Evolutionary conservation across 805 yeast species (phyloP).

Genomic region (Starmerella cellae): DNA sequence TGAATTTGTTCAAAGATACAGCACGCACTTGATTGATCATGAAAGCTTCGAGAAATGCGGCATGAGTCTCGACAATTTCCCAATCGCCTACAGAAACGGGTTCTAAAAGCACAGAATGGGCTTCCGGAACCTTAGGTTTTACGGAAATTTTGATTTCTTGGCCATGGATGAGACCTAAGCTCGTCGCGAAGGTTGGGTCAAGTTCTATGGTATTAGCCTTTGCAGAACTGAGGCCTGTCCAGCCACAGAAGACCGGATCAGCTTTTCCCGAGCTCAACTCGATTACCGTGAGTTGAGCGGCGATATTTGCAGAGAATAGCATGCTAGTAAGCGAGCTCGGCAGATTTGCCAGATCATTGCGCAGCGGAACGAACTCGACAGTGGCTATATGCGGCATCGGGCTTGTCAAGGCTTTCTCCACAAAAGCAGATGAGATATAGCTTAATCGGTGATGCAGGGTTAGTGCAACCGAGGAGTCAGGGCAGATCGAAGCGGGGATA

Average conservation of each 20-base stretch:
- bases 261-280: slow-evolving; percentile 29
- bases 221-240: slow-evolving; percentile 46
- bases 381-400: slow-evolving; percentile 25
- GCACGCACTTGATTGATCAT: slow-evolving; percentile 72
- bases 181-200: slow-evolving; percentile 52
- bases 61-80: slow-evolving; percentile 80
- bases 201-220: slow-evolving; percentile 36
- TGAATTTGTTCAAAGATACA: slow-evolving; percentile 42
- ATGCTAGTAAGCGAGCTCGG: slow-evolving; percentile 38
- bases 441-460: background rate
- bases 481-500: no score
- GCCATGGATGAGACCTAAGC: slow-evolving; percentile 36
- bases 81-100: slow-evolving; percentile 72
- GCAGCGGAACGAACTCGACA: slow-evolving; percentile 28
- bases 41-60: slow-evolving; percentile 58
- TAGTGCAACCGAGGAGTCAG: background rate
- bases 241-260: slow-evolving; percentile 38
- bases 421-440: background rate
- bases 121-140: slow-evolving; percentile 38
- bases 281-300: slow-evolving; percentile 45
- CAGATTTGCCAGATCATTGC: slow-evolving; percentile 42
- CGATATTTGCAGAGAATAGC: slow-evolving; percentile 39
- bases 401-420: background rate
- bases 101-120: slow-evolving; percentile 57
- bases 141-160: slow-evolving; percentile 34